Evolutionary conservation across 495 filamentous ascomycete species (phyloP).

Genomic region (Venustampulla echinocandica): DNA sequence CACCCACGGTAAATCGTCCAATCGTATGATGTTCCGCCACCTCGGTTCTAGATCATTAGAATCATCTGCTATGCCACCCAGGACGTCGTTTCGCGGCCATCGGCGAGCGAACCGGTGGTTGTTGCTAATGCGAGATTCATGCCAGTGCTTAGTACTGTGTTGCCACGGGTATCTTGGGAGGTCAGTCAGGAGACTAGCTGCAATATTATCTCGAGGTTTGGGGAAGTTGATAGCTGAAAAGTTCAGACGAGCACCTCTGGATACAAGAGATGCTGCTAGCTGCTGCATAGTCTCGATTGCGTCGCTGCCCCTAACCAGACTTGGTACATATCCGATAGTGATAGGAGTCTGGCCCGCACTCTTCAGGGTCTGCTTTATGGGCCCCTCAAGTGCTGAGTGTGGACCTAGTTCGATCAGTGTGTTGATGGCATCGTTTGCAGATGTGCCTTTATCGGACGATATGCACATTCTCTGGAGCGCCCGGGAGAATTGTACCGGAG

Average conservation of each 20-base stretch:
- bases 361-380: constrained; percentile 49
- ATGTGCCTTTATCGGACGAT: constrained; percentile 22
- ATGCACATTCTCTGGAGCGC: constrained; percentile 9
- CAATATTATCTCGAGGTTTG: constrained; percentile 25
- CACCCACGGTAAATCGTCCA: constrained; percentile 16
- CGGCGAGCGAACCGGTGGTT: constrained; percentile 24
- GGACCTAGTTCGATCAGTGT: constrained; percentile 57
- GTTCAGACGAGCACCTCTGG: constrained; percentile 35
- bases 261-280: constrained; percentile 28
- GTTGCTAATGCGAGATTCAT: constrained; percentile 26
- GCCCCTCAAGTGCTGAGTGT: constrained; percentile 54
- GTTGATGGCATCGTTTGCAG: constrained; percentile 20
- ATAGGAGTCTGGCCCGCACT: constrained; percentile 5
- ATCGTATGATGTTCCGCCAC: constrained; percentile 29
- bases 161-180: constrained; percentile 33
- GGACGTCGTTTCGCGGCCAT: constrained; percentile 25
- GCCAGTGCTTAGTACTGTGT: constrained; percentile 21
- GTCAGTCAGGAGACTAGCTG: constrained; percentile 15
- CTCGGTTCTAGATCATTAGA: constrained; percentile 23
- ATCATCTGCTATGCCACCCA: constrained; percentile 22
- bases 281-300: constrained; percentile 42
- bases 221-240: constrained; percentile 36
- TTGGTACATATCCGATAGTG: constrained; percentile 30
- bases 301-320: constrained; percentile 35
- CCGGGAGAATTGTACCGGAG: background rate